Conservation (phyloP, 345 rosid species). For the Erysimum cheiranthoides region DNA sequence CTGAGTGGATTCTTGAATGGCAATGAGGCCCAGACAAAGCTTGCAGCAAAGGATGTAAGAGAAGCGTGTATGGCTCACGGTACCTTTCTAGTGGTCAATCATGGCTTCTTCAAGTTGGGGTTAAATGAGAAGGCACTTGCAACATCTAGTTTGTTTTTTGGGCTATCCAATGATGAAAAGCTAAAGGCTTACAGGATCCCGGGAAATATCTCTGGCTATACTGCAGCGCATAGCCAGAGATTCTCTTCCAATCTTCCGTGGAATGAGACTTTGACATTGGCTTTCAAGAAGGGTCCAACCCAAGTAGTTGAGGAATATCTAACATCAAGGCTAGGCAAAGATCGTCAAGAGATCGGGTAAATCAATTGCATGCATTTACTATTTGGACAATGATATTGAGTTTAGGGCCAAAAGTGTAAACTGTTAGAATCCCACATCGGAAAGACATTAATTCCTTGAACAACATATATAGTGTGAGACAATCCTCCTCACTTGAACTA, state of each 20-base stretch:
- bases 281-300: slow-evolving; percentile 30
- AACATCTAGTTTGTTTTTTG: slow-evolving; percentile 48
- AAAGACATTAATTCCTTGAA: no score
- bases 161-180: slow-evolving; percentile 44
- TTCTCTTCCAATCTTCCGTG: slow-evolving; percentile 64
- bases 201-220: slow-evolving; percentile 52
- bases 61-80: slow-evolving; percentile 67
- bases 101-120: slow-evolving; percentile 53
- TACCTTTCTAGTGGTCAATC: slow-evolving; percentile 70
- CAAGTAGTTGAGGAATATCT: slow-evolving; percentile 48
- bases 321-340: slow-evolving; percentile 45
- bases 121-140: slow-evolving; percentile 49
- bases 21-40: slow-evolving; percentile 42
- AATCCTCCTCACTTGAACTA: no score
- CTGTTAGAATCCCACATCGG: no score
- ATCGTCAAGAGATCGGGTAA: slow-evolving; percentile 53
- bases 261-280: slow-evolving; percentile 69
- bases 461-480: no score
- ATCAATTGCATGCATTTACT: background rate
- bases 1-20: slow-evolving; percentile 55
- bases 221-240: slow-evolving; percentile 55
- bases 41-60: slow-evolving; percentile 45
- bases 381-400: background rate
- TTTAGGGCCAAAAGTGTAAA: background rate
- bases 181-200: slow-evolving; percentile 38